Conservation (phyloP, 495 filamentous ascomycete genomes). For the Podospora comata region DNA sequence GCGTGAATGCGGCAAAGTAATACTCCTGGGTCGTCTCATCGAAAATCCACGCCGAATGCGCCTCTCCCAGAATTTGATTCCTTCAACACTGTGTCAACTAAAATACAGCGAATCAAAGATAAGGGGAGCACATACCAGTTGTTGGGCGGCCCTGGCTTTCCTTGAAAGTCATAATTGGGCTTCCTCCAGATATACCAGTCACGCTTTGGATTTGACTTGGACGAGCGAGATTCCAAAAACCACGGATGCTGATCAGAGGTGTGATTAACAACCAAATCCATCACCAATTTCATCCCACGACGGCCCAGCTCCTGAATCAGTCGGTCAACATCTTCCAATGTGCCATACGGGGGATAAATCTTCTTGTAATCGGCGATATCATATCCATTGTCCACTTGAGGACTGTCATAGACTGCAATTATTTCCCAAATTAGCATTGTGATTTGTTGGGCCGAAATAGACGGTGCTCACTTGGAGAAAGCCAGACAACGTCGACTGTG, state of each 20-base stretch:
- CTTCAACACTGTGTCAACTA: neutral
- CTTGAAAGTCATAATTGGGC: constrained; percentile 54
- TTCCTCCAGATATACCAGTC: constrained; percentile 74
- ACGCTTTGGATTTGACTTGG: constrained; percentile 58
- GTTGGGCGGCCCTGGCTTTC: constrained; percentile 60
- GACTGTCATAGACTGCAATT: constrained; percentile 54
- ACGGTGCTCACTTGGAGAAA: constrained; percentile 48
- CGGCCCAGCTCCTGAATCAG: constrained; percentile 55
- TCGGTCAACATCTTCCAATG: constrained; percentile 59
- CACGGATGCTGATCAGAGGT: constrained; percentile 74
- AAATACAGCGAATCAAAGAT: constrained; percentile 28
- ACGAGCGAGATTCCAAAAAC: constrained; percentile 66
- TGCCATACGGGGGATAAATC: constrained; percentile 61
- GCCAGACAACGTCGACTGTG: constrained; percentile 60
- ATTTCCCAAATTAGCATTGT: neutral
- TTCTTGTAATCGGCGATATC: constrained; percentile 62
- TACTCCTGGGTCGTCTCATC: constrained; percentile 64
- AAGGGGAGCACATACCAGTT: constrained; percentile 59
- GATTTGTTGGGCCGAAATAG: neutral
- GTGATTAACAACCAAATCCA: constrained; percentile 77
- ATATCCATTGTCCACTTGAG: constrained; percentile 57
- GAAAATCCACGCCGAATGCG: constrained; percentile 61
- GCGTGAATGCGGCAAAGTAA: constrained; percentile 65
- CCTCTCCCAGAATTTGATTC: neutral
- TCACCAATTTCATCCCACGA: constrained; percentile 65